These are phyloP conservation scores for Exophiala bonariae DNA, from an alignment of 2,329 filamentous ascomycete species.

Conservation along the genomic window DNA sequence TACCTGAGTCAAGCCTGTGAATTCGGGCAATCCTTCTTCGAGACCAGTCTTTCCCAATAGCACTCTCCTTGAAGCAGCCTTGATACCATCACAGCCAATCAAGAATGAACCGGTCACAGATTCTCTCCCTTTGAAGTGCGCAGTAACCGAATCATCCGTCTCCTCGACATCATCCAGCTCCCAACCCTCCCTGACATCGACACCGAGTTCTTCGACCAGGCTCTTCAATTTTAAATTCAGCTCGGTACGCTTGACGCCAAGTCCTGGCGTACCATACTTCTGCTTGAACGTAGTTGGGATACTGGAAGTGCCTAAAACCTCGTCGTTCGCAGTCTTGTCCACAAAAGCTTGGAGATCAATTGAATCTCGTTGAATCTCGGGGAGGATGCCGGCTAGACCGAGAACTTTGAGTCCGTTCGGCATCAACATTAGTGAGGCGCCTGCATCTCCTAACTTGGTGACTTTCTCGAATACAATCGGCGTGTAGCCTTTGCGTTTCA, in stretches of 20 bases:
- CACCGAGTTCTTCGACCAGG: conserved; percentile 10
- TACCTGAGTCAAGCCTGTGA: conserved; percentile 17
- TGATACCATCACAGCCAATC: conserved; percentile 52
- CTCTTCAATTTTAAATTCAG: conserved; percentile 16
- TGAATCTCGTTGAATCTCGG: conserved; percentile 6
- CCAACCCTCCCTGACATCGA: conserved; percentile 20
- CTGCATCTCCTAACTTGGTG: conserved; percentile 16
- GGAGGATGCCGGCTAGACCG: conserved; percentile 6
- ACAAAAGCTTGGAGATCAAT: conserved; percentile 6
- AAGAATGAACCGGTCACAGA: conserved; percentile 45
- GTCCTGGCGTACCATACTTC: conserved; percentile 9
- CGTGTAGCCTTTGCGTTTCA: conserved; percentile 16
- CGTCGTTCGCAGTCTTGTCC: conserved; percentile 9
- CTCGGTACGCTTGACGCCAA: conserved; percentile 18
- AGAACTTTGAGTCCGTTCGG: conserved; percentile 20
- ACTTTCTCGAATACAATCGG: conserved; percentile 21
- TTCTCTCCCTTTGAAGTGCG: conserved; percentile 50
- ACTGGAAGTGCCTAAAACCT: conserved; percentile 11
- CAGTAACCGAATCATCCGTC: conserved; percentile 37
- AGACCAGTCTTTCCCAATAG: conserved; percentile 7
- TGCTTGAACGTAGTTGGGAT: conserved; percentile 10
- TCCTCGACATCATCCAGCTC: conserved; percentile 35
- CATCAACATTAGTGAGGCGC: conserved; percentile 19
- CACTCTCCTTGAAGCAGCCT: conserved; percentile 15
- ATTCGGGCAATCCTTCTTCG: conserved; percentile 7